A percentile compares a stretch with the other conserved stretches of the same genome.
These are phyloP conservation scores for Aegilops tauschii DNA, from an alignment of 176 grass and related monocot species.

Conservation along the genomic window DNA sequence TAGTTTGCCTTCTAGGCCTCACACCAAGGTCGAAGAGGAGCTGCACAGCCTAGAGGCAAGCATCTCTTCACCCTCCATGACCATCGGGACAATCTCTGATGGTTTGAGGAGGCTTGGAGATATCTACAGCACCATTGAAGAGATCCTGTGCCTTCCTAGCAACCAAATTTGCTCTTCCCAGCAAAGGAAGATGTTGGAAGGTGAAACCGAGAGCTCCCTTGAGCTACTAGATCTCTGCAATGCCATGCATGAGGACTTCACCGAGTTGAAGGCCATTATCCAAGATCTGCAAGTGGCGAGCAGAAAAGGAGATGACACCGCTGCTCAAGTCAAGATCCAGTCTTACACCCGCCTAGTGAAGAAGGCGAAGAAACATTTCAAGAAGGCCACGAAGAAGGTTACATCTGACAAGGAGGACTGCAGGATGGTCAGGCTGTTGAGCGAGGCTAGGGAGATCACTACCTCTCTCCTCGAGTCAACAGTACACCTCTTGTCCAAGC, in stretches of 20 bases:
- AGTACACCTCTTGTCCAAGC: slow-evolving; percentile 12
- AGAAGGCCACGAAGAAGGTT: slow-evolving; percentile 31
- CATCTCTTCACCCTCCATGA: slow-evolving; percentile 22
- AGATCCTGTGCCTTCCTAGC: slow-evolving; percentile 43
- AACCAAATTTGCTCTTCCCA: slow-evolving; percentile 30
- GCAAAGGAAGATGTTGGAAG: too few relatives aligned
- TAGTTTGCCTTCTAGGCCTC: slow-evolving; percentile 40
- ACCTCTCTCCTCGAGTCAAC: slow-evolving; percentile 38
- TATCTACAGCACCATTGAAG: slow-evolving; percentile 37
- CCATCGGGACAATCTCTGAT: slow-evolving; percentile 24
- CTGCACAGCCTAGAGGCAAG: slow-evolving; percentile 41
- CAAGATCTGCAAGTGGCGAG: too few relatives aligned
- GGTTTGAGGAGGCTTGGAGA: slow-evolving; percentile 42
- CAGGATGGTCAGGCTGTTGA: slow-evolving; percentile 7
- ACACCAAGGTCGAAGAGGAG: slow-evolving; percentile 40
- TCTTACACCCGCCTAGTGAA: slow-evolving; percentile 1
- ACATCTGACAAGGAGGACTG: neutral
- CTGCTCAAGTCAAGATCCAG: too few relatives aligned
- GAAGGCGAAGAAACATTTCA: slow-evolving; percentile 46
- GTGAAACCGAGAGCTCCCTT: too few relatives aligned
- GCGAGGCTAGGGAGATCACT: slow-evolving; percentile 41
- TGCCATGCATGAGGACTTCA: too few relatives aligned
- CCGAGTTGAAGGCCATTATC: too few relatives aligned
- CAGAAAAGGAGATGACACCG: too few relatives aligned
- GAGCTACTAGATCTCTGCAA: too few relatives aligned